Evolutionary conservation across 352 stramenopile species (phyloP), one percentile per base, ranked within the genome.

Genomic region (Globisporangium cederbergense): DNA sequence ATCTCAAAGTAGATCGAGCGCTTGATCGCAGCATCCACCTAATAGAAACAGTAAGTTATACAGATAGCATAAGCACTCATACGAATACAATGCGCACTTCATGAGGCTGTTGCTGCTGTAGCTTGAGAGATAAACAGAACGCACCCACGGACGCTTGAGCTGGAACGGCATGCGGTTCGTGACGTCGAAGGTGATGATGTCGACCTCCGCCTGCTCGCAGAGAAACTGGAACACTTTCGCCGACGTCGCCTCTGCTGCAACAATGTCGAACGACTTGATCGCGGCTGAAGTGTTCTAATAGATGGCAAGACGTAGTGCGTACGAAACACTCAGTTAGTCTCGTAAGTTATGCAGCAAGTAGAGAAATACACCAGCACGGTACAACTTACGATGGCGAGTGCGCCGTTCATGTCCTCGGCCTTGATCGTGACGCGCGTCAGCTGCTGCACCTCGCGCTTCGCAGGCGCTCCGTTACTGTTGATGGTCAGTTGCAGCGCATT

Each of bases 141-240:
- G 6, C n/a, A 89, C 82, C 80, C 75, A 84, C 7, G 87, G 81
- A 32, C 86, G 81, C 66, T 90, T 90, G 59, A 94, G 76, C 65
- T 79, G 74, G 65, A 95, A 94, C 43, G 83, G 83, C 16, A 95
- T 51, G 61, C 87, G 83, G 69, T 88, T 89, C 16, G 87, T 81
- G 34, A 91, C 61, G 64, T 95, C 83, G 38, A 95, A 91, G 20
- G 87, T 92, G 66, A 95, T 89, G 36, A 95, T 40, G 57, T 95
- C 87, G 11, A 95, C 73, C 18, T 90, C 80, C 20, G 65, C 83
- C 16, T 92, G 81, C 64, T 95, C 85, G 62, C 87, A 95, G 4
- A 92, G 62, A 40, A 80, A 93, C 68, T 95, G 87, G 55, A 95
- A 95, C n/a, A 92, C 76, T 46, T 89, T 91, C 25, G 67, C 65